Percentiles rank a stretch among this genome's conserved stretches.
These are phyloP conservation scores for Madurella fahalii DNA, from an alignment of 2,329 filamentous ascomycete genomes.

Conservation along the genomic window DNA sequence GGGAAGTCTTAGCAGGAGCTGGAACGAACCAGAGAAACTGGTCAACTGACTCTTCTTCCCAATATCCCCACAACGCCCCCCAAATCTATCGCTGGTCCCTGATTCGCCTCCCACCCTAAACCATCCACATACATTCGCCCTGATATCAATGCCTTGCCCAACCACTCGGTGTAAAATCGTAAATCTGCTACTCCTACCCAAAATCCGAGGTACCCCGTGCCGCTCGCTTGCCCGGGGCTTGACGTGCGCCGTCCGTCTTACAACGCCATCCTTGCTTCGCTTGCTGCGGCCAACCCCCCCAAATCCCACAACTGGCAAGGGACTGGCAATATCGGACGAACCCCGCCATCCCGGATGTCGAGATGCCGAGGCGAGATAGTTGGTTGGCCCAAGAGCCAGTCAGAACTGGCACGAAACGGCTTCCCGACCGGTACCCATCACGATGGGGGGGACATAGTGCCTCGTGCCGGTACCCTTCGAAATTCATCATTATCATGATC, in stretches of 20 bases:
- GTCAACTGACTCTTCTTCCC: conserved; percentile 19
- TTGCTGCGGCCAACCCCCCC: background rate
- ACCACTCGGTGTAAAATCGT: conserved; percentile 7
- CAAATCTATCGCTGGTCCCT: conserved; percentile 16
- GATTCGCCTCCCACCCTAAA: conserved; percentile 12
- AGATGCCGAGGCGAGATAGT: conserved; percentile 11
- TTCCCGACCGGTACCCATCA: background rate
- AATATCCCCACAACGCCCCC: conserved; percentile 16
- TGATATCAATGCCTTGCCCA: conserved; percentile 20
- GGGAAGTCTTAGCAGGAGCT: background rate
- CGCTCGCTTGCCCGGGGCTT: too few species aligned
- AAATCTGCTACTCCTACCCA: conserved; percentile 19
- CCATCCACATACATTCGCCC: conserved; percentile 4
- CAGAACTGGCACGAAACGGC: background rate
- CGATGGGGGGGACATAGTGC: too few species aligned
- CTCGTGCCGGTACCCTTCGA: background rate
- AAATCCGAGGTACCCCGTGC: background rate
- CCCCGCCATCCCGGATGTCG: conserved; percentile 19
- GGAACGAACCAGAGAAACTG: conserved; percentile 6
- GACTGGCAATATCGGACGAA: conserved; percentile 13
- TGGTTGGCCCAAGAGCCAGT: background rate
- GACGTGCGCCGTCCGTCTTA: too few species aligned
- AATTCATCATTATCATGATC: background rate
- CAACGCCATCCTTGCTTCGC: too few species aligned
- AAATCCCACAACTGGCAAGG: background rate